Evolutionary conservation across 2,329 filamentous ascomycete genomes (phyloP), one percentile per base, ranked within the genome.

Genomic region (Zymoseptoria crescenta): DNA sequence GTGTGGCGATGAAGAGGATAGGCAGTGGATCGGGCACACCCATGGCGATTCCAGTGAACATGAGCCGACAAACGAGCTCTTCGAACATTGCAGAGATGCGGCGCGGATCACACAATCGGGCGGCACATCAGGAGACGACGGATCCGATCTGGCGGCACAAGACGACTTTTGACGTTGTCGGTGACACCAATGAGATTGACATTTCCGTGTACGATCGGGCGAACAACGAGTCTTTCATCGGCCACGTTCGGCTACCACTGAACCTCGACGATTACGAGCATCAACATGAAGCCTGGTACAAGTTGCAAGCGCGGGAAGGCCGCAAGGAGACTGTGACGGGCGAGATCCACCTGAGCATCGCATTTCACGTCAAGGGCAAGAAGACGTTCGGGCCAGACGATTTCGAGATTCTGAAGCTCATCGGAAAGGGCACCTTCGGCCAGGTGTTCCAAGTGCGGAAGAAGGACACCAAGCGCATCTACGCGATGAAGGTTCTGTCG

Each of bases 361-460:
- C 84, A 20, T 99, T 94, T 73, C 90, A 96, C 70, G 86, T 87
- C 71, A 87, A 87, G 1, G 91, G 95, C 63, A 93, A 90, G 79
- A 95, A 87, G 74, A 89, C 94, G 64, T 95, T 93, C 69, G 94
- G 94, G 1, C 94, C 94, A 2, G 91, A 91, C 66, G 94, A 99
- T 73, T 99, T 99, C 74, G 87, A 96, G 68, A 95, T 99, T 56
- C 78, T 99, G 62, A 94, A 96, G 74, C 84, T 99, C 58, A 97
- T 99, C 65, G 94, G 94, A 63, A 97, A 97, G 76, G 94, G 94
- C 57, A 99, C 94, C 0, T 99, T 99, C 72, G 94, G 94, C 1
- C 94, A 99, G 74, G 94, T 99, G 1, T 99, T 97, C 73, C 94
- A 99, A 74, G 94, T 99, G 6, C 87, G 91, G 68, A 99, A 99